Base-by-base conservation (phyloP, 106 monocot species). In the Cymbidium sinense region DNA sequence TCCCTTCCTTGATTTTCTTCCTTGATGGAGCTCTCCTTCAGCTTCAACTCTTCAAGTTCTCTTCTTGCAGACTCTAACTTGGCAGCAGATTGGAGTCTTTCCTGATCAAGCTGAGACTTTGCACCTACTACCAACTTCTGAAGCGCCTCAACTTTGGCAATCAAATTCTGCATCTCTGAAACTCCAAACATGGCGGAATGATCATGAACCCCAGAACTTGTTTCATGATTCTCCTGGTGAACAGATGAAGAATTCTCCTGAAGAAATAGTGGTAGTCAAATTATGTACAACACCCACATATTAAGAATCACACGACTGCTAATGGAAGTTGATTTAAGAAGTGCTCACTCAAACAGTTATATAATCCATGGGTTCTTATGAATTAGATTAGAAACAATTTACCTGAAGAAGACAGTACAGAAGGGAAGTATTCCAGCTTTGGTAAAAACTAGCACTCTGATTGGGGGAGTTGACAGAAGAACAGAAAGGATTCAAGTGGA, bases 121-220 rank as follows among this genome's bases (percentile, higher is more conserved):
- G 81, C 79, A 9, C 77, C 77, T 34, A 70, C 77, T 55, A 88
- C 50, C 65, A 84, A 76, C 70, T 89, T 80, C 51, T 84, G 80
- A 75, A 96, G 91, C 43, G 69, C 77, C 84, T 88, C 85, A 34
- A 93, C 73, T 73, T 85, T 91, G 36, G 76, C 54, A 58, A 82
- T 65, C 84, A 91, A 77, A 29, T 84, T 83, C 75, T 88, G 86
- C 77, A 93, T 77, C 52, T 86, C 87, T 13, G 84, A 29, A 75
- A 80, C 25, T 65, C 81, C 87, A 50, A 64, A 39, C 0, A 78
- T 67, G 77, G 18, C 19, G 10, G 64, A 50, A 58, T 43, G 33
- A 37, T 44, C 47, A 50, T 35, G 27, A 47, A 54, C 37, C 44
- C 76, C 80, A 30, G 54, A 55, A n/a, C 50, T 69, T 27, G 47